phyloP scores from a whole-genome alignment of 2,329 filamentous ascomycete species.

The Catunica adiposa region DNA sequence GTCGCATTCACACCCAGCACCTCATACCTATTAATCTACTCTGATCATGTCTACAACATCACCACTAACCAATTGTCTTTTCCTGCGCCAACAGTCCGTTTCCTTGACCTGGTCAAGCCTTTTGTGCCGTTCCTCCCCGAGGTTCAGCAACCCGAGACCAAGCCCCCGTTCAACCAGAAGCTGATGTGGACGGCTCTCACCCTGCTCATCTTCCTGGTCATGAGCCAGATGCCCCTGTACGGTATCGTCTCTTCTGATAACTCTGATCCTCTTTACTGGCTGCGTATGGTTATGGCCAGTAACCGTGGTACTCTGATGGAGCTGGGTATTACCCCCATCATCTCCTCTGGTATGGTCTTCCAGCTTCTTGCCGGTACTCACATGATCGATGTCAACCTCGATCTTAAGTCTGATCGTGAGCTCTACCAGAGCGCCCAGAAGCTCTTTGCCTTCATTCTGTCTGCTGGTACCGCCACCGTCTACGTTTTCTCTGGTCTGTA shows the following conservation, averaged over 20 bases:
- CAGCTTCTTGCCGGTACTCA: conserved; percentile 98
- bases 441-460: conserved; percentile 93
- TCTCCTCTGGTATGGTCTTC: conserved; percentile 99
- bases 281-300: conserved; percentile 99
- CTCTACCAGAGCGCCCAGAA: conserved; percentile 99
- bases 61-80: conserved; percentile 6
- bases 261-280: conserved; percentile 97
- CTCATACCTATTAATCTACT: too few species aligned
- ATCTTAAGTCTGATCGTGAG: conserved; percentile 98
- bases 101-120: conserved; percentile 98
- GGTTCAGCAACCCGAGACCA: conserved; percentile 96
- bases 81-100: conserved; percentile 56
- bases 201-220: conserved; percentile 96
- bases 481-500: conserved; percentile 98
- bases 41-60: background rate
- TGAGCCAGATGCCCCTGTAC: conserved; percentile 99
- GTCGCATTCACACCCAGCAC: too few species aligned
- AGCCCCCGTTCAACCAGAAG: conserved; percentile 97
- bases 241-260: conserved; percentile 98
- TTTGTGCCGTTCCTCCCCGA: conserved; percentile 99
- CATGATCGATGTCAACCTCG: conserved; percentile 99
- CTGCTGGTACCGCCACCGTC: conserved; percentile 92
- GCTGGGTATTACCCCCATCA: conserved; percentile 93
- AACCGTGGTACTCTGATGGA: conserved; percentile 96
- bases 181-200: conserved; percentile 91